Evolutionary conservation across 1,284 basidiomycete species (phyloP).

Genomic region (Phellinidium pouzarii): DNA sequence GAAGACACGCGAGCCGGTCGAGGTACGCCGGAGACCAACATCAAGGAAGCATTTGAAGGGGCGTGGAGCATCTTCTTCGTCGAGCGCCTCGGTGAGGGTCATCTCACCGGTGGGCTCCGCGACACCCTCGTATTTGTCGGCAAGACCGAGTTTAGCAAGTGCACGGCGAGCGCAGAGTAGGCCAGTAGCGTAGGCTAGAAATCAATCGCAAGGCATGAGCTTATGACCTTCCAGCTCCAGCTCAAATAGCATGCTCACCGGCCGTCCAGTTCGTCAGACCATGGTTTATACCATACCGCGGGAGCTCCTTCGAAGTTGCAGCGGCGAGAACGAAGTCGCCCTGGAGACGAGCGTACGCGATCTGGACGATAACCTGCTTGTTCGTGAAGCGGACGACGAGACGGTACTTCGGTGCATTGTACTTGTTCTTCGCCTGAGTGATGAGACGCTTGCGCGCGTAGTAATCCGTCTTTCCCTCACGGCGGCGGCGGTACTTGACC

Average conservation of each 20-base stretch:
- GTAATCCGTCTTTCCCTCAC: conserved; percentile 99
- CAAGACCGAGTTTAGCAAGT: conserved; percentile 90
- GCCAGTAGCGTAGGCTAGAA: conserved; percentile 91
- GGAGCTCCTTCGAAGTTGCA: conserved; percentile 88
- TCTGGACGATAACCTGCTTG: conserved; percentile 87
- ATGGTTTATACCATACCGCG: conserved; percentile 95
- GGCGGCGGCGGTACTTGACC: conserved; percentile 91
- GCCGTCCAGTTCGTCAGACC: conserved; percentile 99
- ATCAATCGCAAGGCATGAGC: neutral
- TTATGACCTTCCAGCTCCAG: neutral
- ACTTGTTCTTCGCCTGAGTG: conserved; percentile 99
- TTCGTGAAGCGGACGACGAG: conserved; percentile 98
- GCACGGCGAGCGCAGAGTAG: conserved; percentile 94
- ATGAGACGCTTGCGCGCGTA: conserved; percentile 96
- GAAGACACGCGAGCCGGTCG: conserved; percentile 97
- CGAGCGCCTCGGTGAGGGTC: conserved; percentile 74
- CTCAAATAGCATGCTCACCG: conserved; percentile 38
- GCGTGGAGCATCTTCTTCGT: conserved; percentile 90
- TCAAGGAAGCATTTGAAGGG: conserved; percentile 99
- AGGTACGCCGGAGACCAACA: conserved; percentile 96
- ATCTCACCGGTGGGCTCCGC: conserved; percentile 88
- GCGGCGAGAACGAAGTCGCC: conserved; percentile 92
- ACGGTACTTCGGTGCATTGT: conserved; percentile 98
- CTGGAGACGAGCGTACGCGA: conserved; percentile 95
- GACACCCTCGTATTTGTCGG: conserved; percentile 98